phyloP scores from a whole-genome alignment of 352 stramenopile species.

The Lagenidium giganteum region DNA sequence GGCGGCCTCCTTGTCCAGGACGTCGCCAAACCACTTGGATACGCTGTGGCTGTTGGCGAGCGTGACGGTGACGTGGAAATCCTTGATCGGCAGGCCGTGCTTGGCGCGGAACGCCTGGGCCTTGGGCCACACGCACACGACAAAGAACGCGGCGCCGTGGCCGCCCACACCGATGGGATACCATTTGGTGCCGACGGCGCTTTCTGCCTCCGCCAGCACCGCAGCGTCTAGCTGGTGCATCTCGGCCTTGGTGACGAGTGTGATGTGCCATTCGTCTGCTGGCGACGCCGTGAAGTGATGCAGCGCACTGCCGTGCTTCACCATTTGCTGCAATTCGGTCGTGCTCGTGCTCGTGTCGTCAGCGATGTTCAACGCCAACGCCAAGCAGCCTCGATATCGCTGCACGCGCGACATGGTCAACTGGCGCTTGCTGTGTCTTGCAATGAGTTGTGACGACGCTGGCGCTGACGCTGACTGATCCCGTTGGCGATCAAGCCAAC shows the following conservation, averaged over 20 bases:
- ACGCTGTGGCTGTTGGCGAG: slow-evolving; percentile 34
- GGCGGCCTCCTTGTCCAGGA: too few species aligned
- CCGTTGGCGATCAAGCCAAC: too few species aligned
- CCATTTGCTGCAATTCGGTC: slow-evolving; percentile 2
- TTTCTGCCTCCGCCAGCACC: slow-evolving; percentile 23
- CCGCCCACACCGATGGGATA: slow-evolving; percentile 40
- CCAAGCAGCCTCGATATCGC: slow-evolving; percentile 19
- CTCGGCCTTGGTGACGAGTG: slow-evolving; percentile 57
- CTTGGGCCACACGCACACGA: slow-evolving; percentile 59
- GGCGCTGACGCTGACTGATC: too few species aligned
- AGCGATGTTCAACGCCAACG: neutral
- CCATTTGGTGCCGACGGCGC: slow-evolving; percentile 20
- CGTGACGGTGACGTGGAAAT: slow-evolving; percentile 54
- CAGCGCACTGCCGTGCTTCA: slow-evolving; percentile 1
- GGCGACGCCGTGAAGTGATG: neutral
- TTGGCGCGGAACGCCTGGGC: slow-evolving; percentile 37
- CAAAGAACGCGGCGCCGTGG: slow-evolving; percentile 29
- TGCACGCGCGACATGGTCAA: too few species aligned
- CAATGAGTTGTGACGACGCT: too few species aligned
- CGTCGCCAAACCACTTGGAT: slow-evolving; percentile 32
- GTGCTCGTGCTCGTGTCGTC: neutral
- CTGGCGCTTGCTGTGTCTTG: too few species aligned
- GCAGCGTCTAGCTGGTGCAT: slow-evolving; percentile 13
- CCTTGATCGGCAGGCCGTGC: slow-evolving; percentile 31
- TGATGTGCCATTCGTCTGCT: slow-evolving; percentile 44